phyloP scores from a whole-genome alignment of 768 basidiomycete species.

The Kwoniella sp. region DNA sequence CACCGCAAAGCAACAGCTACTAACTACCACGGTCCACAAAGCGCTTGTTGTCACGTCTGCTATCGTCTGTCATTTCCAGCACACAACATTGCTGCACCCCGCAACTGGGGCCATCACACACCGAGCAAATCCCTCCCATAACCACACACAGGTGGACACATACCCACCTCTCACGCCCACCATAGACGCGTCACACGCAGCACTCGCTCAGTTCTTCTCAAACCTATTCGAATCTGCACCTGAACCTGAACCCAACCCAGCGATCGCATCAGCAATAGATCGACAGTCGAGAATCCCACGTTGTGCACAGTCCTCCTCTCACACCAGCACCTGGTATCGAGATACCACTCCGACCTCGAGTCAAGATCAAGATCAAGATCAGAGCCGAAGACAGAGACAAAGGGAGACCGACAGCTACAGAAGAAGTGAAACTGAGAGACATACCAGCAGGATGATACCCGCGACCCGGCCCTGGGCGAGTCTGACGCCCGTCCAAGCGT shows the following conservation, averaged over 20 bases:
- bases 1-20: too few species aligned
- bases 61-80: too few species aligned
- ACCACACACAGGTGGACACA: not conserved
- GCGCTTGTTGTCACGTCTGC: too few species aligned
- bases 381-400: not conserved
- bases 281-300: too few species aligned
- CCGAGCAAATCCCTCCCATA: too few species aligned
- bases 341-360: too few species aligned
- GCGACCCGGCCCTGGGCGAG: constrained; percentile 50
- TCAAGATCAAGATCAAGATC: too few species aligned
- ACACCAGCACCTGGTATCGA: too few species aligned
- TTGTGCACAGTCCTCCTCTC: not conserved
- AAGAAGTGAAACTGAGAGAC: not conserved
- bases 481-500: constrained; percentile 50
- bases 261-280: not conserved
- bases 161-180: too few species aligned
- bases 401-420: not conserved
- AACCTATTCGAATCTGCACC: constrained; percentile 4
- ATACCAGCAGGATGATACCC: constrained; percentile 9
- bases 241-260: not conserved
- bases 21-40: too few species aligned
- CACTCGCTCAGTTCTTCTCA: constrained; percentile 2
- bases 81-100: too few species aligned
- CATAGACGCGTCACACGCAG: constrained; percentile 2
- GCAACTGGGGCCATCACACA: too few species aligned